Percentiles rank a stretch among this genome's conserved stretches.
These are phyloP conservation scores for Trypanosoma mega DNA, from an alignment of 208 protist species.

Conservation along the genomic window DNA sequence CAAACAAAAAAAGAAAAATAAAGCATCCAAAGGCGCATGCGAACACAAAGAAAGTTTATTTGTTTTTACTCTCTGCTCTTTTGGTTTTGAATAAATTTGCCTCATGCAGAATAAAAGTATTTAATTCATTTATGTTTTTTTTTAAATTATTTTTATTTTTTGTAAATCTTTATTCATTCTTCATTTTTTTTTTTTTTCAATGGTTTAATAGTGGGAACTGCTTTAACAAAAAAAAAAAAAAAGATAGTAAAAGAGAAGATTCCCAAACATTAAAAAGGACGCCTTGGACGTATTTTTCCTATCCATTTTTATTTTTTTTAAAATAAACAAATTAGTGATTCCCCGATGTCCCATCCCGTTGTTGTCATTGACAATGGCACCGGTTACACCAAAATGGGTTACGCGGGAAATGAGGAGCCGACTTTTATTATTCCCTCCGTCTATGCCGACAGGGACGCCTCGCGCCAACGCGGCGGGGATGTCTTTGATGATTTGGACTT, in stretches of 20 bases:
- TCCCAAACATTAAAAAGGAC: too few species aligned
- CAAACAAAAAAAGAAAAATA: too few species aligned
- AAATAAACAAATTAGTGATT: not conserved
- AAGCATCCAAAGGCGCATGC: too few species aligned
- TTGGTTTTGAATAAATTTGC: too few species aligned
- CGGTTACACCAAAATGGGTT: slow-evolving; percentile 99
- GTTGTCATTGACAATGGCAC: slow-evolving; percentile 99
- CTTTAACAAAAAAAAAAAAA: too few species aligned
- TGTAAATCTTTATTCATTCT: not conserved
- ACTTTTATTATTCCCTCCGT: slow-evolving; percentile 94
- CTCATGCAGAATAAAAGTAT: too few species aligned
- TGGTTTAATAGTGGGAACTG: too few species aligned
- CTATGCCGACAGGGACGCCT: slow-evolving; percentile 66
- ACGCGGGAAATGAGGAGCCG: slow-evolving; percentile 95
- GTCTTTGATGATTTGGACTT: slow-evolving; percentile 93
- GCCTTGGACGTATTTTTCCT: too few species aligned
- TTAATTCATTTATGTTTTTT: not conserved
- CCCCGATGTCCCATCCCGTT: slow-evolving; percentile 58
- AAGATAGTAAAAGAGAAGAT: too few species aligned
- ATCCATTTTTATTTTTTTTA: not conserved
- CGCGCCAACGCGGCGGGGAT: slow-evolving; percentile 24
- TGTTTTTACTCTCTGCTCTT: not conserved
- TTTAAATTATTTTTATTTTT: not conserved
- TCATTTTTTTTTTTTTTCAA: slow-evolving; percentile 2
- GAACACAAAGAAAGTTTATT: too few species aligned